Base-by-base conservation (phyloP, 2,329 filamentous ascomycete species). In the Exophiala alcalophila region DNA sequence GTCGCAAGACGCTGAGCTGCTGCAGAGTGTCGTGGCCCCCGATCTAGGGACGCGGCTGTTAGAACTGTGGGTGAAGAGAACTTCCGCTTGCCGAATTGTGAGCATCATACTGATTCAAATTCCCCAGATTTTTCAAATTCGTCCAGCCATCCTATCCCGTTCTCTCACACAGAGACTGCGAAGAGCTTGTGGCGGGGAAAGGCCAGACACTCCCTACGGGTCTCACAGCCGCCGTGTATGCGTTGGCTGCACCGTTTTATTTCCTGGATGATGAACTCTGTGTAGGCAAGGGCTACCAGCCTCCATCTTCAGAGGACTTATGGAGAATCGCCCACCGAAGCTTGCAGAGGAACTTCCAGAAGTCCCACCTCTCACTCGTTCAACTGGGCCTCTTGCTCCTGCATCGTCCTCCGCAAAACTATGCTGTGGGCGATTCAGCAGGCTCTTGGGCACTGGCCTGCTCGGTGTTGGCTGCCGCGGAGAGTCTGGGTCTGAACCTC, bases 401-500 rank as follows among this genome's bases (percentile, higher is more conserved):
- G 32, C 40, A 44, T 37, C 40, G 40, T 18, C 40, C 40, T 14
- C 40, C 40, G 5, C 40, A 44, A 20, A 44, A 44, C 20, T 44
- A 44, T 25, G 40, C 40, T 27, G 40, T 44, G 25, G 40, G 32
- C 19, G 40, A 44, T 31, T 24, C 16, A 9, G 32, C 40, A 18
- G 25, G 32, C 23, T 44, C 40, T 4, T 44, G 40, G 40, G 40
- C 40, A 11, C 24, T 31, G 6, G 40, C 40, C 7, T 44, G 40
- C 27, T 37, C 25, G 5, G 40, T 44, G 4, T 33, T 44, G n/a
- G 40, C 40, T 29, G 33, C 32, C 15, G 40, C 40, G 30, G 40
- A 44, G 14, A 37, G 24, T 4, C 75, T 96, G 2, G 90, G 90
- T 33, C 71, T 96, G 28, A 89, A 96, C 62, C 79, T 95, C 29